Conservation (phyloP, 2,329 filamentous ascomycete genomes). For the Exophiala dermatitidis region DNA sequence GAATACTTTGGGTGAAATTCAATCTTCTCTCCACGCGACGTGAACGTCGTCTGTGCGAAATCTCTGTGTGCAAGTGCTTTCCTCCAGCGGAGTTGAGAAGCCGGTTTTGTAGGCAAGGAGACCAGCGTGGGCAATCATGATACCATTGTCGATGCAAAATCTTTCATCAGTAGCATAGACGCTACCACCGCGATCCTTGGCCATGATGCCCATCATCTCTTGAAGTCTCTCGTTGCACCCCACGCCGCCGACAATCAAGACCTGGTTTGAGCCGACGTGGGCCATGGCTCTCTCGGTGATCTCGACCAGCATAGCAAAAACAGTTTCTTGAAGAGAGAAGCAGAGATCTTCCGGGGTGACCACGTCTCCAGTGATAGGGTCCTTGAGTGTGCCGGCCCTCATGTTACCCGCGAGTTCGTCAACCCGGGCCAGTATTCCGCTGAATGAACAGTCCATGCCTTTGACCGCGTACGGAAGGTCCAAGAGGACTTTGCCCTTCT, state of each 20-base stretch:
- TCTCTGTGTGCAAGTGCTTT: slow-evolving; percentile 77
- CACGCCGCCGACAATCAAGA: slow-evolving; percentile 90
- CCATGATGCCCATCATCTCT: slow-evolving; percentile 98
- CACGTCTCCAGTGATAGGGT: slow-evolving; percentile 43
- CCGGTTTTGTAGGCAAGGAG: slow-evolving; percentile 77
- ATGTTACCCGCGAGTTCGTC: slow-evolving; percentile 71
- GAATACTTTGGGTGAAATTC: slow-evolving; percentile 14
- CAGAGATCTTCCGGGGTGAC: slow-evolving; percentile 81
- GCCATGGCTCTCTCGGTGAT: slow-evolving; percentile 98
- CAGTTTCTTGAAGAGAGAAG: slow-evolving; percentile 90
- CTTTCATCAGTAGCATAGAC: slow-evolving; percentile 94
- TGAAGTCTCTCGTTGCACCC: slow-evolving; percentile 91
- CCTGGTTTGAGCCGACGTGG: slow-evolving; percentile 83
- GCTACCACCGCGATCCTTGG: slow-evolving; percentile 73
- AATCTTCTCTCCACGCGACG: slow-evolving; percentile 65
- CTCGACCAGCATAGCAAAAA: slow-evolving; percentile 95
- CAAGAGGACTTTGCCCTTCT: slow-evolving; percentile 60
- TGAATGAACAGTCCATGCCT: slow-evolving; percentile 97
- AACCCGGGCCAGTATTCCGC: slow-evolving; percentile 76
- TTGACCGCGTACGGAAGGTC: slow-evolving; percentile 95
- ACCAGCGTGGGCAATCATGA: slow-evolving; percentile 98
- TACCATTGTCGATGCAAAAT: slow-evolving; percentile 98
- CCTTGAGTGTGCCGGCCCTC: slow-evolving; percentile 37
- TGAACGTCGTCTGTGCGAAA: slow-evolving; percentile 78
- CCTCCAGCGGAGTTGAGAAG: slow-evolving; percentile 63